Conservation (phyloP, 2,329 filamentous ascomycete genomes). For the Aspergillus candidus region DNA sequence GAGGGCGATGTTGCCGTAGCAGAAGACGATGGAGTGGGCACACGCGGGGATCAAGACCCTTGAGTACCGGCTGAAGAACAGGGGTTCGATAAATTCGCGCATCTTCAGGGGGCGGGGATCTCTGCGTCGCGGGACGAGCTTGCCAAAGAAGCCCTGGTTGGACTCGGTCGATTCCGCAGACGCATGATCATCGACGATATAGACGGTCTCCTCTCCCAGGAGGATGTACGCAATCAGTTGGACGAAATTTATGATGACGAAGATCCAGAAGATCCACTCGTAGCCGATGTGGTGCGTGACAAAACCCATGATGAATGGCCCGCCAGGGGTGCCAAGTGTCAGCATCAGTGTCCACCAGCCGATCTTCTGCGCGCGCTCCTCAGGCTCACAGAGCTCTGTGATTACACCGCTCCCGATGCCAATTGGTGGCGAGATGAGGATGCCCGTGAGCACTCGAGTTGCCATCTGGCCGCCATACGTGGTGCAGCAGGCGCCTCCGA, state of each 20-base stretch:
- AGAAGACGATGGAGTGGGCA: constrained; percentile 52
- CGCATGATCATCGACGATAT: constrained; percentile 37
- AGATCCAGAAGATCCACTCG: constrained; percentile 53
- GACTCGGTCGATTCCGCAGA: constrained; percentile 26
- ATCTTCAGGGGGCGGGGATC: constrained; percentile 41
- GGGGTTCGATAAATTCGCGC: constrained; percentile 47
- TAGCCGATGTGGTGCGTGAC: constrained; percentile 48
- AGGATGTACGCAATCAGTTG: constrained; percentile 51
- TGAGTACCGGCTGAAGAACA: constrained; percentile 38
- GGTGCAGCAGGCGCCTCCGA: constrained; percentile 46
- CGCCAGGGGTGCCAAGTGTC: constrained; percentile 42
- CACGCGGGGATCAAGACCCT: constrained; percentile 46
- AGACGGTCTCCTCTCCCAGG: constrained; percentile 49
- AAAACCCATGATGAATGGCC: constrained; percentile 28
- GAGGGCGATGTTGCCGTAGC: constrained; percentile 47
- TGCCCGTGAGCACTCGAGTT: constrained; percentile 45
- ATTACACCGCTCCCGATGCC: constrained; percentile 51
- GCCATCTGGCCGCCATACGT: constrained; percentile 45
- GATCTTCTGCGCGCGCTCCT: constrained; percentile 46
- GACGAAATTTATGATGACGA: constrained; percentile 51
- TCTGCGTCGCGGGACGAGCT: constrained; percentile 40
- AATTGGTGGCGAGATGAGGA: constrained; percentile 48
- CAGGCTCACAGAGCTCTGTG: constrained; percentile 49
- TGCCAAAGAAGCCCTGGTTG: constrained; percentile 23
- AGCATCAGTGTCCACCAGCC: constrained; percentile 50